Conservation (phyloP, 129 eudicot species). For the Helianthus tuberosus region DNA sequence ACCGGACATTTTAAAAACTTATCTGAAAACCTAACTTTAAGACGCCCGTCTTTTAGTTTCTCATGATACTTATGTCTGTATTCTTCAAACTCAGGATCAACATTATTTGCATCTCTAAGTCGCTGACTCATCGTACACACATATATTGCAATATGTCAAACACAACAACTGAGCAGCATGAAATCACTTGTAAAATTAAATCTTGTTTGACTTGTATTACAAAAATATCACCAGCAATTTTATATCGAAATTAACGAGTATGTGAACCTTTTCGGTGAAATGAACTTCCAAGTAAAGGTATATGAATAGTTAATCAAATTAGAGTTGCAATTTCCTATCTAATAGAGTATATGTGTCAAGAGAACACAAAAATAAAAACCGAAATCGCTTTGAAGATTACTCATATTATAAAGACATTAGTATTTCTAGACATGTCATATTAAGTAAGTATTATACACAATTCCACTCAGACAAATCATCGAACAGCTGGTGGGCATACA, state of each 20-base stretch:
- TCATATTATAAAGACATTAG: background rate
- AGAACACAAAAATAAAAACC: no score
- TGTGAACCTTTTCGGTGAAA: no score
- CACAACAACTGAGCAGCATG: background rate
- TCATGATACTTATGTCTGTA: conserved; percentile 28
- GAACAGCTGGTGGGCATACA: conserved; percentile 9
- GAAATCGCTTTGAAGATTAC: no score
- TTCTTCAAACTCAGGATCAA: conserved; percentile 47
- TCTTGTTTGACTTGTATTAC: background rate
- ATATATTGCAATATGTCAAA: conserved; percentile 9
- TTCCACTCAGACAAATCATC: background rate
- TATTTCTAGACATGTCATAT: no score
- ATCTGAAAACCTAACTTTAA: conserved; percentile 34
- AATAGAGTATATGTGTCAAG: no score
- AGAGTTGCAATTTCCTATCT: no score
- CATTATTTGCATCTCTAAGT: conserved; percentile 26
- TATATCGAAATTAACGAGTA: no score
- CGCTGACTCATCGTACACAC: conserved; percentile 35
- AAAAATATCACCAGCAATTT: conserved; percentile 1
- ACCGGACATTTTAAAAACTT: conserved; percentile 32
- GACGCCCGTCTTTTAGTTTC: conserved; percentile 42
- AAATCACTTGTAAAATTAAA: background rate
- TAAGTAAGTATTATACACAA: no score
- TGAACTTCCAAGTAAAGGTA: no score
- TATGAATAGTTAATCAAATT: no score